Conservation (phyloP, 1,284 basidiomycete genomes). For the Phylloporus sp. region DNA sequence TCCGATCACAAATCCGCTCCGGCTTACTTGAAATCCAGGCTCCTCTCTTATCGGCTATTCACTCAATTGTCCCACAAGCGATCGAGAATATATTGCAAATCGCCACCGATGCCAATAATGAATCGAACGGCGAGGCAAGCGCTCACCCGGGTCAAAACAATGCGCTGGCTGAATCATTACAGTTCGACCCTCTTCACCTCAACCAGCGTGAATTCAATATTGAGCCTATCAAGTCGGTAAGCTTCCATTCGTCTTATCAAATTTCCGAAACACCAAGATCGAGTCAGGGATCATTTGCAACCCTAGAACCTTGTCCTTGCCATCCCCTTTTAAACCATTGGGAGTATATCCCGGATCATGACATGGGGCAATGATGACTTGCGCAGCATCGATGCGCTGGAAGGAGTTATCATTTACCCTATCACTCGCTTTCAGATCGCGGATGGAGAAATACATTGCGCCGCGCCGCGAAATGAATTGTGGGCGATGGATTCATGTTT, state of each 20-base stretch:
- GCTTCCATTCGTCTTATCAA: background rate
- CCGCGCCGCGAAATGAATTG: background rate
- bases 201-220: background rate
- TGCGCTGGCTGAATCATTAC: background rate
- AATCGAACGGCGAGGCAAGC: no score
- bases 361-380: no score
- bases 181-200: background rate
- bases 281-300: no score
- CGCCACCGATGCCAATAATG: no score
- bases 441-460: background rate
- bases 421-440: background rate
- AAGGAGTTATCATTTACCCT: background rate
- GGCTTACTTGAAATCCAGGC: no score
- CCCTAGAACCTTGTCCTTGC: background rate
- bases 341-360: background rate
- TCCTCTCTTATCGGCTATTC: no score
- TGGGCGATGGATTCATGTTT: background rate
- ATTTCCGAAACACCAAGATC: background rate
- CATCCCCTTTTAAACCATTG: background rate
- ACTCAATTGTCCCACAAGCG: no score
- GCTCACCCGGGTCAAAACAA: background rate
- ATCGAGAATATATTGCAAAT: no score
- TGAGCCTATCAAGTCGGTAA: no score
- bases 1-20: no score
- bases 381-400: background rate